Evolutionary conservation across 208 protist genomes (phyloP), one percentile per base, ranked within the genome.

Genomic region (Acanthamoeba castellanii): DNA sequence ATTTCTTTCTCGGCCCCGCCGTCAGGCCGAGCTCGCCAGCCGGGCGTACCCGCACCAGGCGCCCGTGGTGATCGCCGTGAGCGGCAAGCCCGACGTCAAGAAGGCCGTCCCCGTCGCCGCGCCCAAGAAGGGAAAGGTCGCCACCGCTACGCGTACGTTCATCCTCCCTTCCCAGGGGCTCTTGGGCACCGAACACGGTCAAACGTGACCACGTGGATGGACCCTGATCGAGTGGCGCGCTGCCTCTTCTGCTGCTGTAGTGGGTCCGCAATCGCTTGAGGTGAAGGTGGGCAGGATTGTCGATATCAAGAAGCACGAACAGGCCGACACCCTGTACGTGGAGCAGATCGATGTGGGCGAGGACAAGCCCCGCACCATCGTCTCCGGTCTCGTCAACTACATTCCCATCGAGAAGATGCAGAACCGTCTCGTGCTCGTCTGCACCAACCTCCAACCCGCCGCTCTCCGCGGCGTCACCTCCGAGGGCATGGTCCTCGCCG

Each of bases 321-420:
- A 95, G 13, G 95, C 95, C 37, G 95, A 96, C 64, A 84, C 9
- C 18, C 91, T 96, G n/a, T 96, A 85, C 78, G 92, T 95, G n/a
- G 95, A 96, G 82, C 59, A 95, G 45, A 91, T 96, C 74, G 93
- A 96, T 55, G 34, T 92, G 30, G 92, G 92, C n/a, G 95, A 96
- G 72, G 95, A 68, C 20, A 89, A 85, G 61, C 92, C 87, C 27
- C 95, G 95, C 74, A 96, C 95, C 47, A 87, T 96, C 84, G 88
- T 96, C n/a, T 95, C 90, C 11, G 95, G 95, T 47, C 90, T 96
- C 20, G 94, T 94, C 32, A 95, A 95, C 66, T 89, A 81, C 78
- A 72, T 95, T 50, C 85, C 84, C 45, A 55, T 95, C 55, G 93
- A 95, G 94, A 68, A 68, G 37, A 93, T 89, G 84, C 87, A 92